phyloP scores from a whole-genome alignment of 2,329 filamentous ascomycete species.

The Xylaria sp. region DNA sequence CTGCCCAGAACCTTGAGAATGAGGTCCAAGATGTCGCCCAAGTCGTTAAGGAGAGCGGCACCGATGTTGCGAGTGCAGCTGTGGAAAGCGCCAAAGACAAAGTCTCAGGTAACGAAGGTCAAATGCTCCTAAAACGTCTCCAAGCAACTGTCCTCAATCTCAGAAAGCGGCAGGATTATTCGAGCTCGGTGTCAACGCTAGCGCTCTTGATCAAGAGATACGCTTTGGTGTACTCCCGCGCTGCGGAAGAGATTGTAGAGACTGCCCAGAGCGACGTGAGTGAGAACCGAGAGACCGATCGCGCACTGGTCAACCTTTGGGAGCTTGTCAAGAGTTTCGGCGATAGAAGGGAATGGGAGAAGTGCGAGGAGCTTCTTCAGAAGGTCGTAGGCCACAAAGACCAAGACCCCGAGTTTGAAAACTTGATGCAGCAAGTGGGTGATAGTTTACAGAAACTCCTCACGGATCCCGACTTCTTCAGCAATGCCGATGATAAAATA shows the following conservation, averaged over 20 bases:
- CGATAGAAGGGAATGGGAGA: slow-evolving; percentile 74
- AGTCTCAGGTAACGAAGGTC: slow-evolving; percentile 71
- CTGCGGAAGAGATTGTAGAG: slow-evolving; percentile 68
- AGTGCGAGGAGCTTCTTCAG: slow-evolving; percentile 70
- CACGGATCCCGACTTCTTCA: slow-evolving; percentile 85
- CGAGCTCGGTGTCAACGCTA: slow-evolving; percentile 81
- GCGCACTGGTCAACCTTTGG: slow-evolving; percentile 82
- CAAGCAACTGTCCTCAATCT: slow-evolving; percentile 78
- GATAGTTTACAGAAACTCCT: slow-evolving; percentile 79
- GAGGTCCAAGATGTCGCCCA: slow-evolving; percentile 62
- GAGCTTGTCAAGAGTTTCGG: slow-evolving; percentile 80
- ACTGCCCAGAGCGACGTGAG: slow-evolving; percentile 73
- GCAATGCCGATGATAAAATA: slow-evolving; percentile 67
- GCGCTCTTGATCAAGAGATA: slow-evolving; percentile 79
- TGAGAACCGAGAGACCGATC: slow-evolving; percentile 75
- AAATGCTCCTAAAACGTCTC: slow-evolving; percentile 74
- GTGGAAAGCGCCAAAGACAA: slow-evolving; percentile 76
- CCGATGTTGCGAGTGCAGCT: slow-evolving; percentile 49
- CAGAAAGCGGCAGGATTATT: slow-evolving; percentile 79
- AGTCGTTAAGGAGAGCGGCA: slow-evolving; percentile 53
- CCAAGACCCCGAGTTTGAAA: slow-evolving; percentile 82
- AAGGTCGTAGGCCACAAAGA: slow-evolving; percentile 74
- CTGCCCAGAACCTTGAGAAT: slow-evolving; percentile 67
- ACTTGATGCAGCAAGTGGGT: slow-evolving; percentile 74
- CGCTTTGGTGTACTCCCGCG: slow-evolving; percentile 76